A percentile compares a stretch with the other conserved stretches of the same genome.
phyloP scores from a whole-genome alignment of 2,329 filamentous ascomycete genomes.

The Diplodia scrobiculata region DNA sequence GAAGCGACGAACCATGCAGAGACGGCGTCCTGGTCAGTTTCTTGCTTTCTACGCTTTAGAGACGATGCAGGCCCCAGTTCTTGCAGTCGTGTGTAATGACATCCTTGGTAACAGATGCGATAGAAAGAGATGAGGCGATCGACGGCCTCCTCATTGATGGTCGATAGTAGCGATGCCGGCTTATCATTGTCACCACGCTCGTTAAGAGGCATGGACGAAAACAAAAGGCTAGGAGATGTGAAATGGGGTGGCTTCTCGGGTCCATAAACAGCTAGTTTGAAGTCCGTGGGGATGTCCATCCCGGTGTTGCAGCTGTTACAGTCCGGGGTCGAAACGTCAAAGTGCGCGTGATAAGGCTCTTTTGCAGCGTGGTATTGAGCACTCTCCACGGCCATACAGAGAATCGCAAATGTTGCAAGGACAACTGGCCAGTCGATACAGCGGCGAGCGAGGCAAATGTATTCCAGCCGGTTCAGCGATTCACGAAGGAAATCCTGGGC shows the following conservation, averaged over 20 bases:
- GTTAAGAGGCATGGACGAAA: not conserved
- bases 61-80: not conserved
- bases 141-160: conserved; percentile 36
- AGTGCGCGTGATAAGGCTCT: conserved; percentile 38
- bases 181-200: not conserved
- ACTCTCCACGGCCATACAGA: conserved; percentile 45
- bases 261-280: not conserved
- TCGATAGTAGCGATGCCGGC: conserved; percentile 23
- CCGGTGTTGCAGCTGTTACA: not conserved
- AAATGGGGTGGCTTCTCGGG: not conserved
- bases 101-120: conserved; percentile 40
- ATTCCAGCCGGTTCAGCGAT: conserved; percentile 40
- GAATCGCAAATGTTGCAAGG: conserved; percentile 39
- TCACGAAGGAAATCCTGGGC: conserved; percentile 40
- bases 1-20: conserved; percentile 36
- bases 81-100: conserved; percentile 33
- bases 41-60: not conserved
- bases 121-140: conserved; percentile 41
- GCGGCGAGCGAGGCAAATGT: conserved; percentile 38
- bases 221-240: not conserved
- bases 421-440: conserved; percentile 41
- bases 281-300: not conserved
- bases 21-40: not conserved
- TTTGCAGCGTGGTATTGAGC: conserved; percentile 46
- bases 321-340: not conserved